Evolutionary conservation across 345 rosid genomes (phyloP).

Genomic region (Aegle marmelos): DNA sequence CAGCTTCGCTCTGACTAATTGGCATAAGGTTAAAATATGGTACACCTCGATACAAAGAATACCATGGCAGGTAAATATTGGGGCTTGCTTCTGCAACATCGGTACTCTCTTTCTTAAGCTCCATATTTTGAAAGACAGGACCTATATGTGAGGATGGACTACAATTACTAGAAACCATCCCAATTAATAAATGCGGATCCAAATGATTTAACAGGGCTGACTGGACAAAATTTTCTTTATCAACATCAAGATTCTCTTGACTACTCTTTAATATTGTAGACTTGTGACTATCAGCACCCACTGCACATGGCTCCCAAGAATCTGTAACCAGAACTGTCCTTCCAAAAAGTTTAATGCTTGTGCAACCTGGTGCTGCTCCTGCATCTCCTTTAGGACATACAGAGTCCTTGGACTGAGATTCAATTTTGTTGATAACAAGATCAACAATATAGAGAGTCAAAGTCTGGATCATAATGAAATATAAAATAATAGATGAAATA

Average conservation of each 20-base stretch:
- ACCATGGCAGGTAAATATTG: conserved; percentile 16
- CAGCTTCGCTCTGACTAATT: conserved; percentile 4
- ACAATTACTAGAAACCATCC: conserved; percentile 14
- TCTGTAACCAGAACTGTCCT: conserved; percentile 44
- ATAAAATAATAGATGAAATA: neutral
- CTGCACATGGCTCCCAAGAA: conserved; percentile 21
- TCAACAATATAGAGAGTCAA: neutral
- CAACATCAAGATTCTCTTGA: conserved; percentile 14
- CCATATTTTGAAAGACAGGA: conserved; percentile 1
- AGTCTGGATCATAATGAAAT: neutral
- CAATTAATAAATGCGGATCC: conserved; percentile 39
- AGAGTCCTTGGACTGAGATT: conserved; percentile 19
- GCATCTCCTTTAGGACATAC: conserved; percentile 15
- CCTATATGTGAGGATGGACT: neutral
- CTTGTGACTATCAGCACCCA: neutral
- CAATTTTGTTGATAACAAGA: conserved; percentile 26
- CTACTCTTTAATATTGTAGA: conserved; percentile 6
- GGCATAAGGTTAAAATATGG: conserved; percentile 18
- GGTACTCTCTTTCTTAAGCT: conserved; percentile 10
- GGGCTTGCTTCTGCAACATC: conserved; percentile 12
- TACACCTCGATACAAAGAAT: conserved; percentile 19
- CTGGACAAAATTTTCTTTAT: conserved; percentile 12
- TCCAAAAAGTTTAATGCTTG: conserved; percentile 71
- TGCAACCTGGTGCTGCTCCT: conserved; percentile 9
- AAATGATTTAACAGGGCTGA: conserved; percentile 15